Base-by-base conservation (phyloP, 2,329 filamentous ascomycete species). In the Alternaria gansuensis region DNA sequence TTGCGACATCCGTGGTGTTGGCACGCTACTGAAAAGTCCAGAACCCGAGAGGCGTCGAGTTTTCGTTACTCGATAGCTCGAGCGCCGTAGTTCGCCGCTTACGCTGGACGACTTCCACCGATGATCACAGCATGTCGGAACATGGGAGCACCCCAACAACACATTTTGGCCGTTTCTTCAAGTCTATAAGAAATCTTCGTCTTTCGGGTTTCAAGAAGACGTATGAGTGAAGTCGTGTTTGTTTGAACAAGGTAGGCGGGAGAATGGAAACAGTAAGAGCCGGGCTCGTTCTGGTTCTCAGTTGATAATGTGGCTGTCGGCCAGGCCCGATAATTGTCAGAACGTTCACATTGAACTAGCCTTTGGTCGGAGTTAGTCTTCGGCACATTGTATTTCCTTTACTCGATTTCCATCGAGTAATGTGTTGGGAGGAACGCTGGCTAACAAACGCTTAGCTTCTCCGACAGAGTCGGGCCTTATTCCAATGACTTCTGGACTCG, bases 361-460 rank as follows among this genome's bases (percentile, higher is more conserved):
- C 49, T 60, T 57, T 58, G 51, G 55, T 58, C 63, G 50, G 52
- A 57, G 51, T 51, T 54, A 57, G 57, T 46, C 41, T 50, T 60
- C 58, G 59, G 44, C 51, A 57, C 48, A 51, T 68, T 68, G 60
- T 40, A 41, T 69, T 72, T 71, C 62, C 61, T 59, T 75, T 68
- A 75, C 71, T 75, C 72, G 72, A 76, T 75, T 45, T 49, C 50
- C 56, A 74, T 75, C 70, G 73, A 76, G 73, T 76, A 76, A 76
- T 71, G 63, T 65, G 64, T 67, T 67, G 60, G 66, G 62, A 69
- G 31, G 60, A 67, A 68, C 63, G 67, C 64, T 62, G 60, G 64
- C 68, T 73, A 66, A 67, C 67, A 59, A 59, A 59, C 70, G 70
- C 69, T 65, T 63, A 65, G 55, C 56, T 54, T 48, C 45, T 49